Conservation (phyloP, 1,284 basidiomycete genomes). For the Phellopilus nigrolimitatus region DNA sequence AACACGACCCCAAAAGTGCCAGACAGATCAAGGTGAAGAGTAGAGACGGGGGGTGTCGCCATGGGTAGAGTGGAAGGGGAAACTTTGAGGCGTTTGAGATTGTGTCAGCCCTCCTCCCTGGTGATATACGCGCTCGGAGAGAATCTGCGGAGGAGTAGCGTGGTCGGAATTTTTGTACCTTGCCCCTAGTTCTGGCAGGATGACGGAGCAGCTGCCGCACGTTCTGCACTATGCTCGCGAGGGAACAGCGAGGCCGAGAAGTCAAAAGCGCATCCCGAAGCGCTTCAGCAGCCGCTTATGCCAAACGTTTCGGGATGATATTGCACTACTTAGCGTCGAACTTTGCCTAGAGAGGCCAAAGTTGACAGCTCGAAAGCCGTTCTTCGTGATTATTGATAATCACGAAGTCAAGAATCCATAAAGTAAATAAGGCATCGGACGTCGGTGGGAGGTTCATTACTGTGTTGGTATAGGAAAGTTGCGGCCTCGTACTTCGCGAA, state of each 20-base stretch:
- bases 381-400: not conserved
- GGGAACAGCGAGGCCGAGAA: not conserved
- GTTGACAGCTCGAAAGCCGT: not conserved
- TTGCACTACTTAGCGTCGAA: not conserved
- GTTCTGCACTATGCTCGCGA: not conserved
- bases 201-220: slow-evolving; percentile 3
- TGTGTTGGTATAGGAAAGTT: not conserved
- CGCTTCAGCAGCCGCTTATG: not conserved
- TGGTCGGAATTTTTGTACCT: not conserved
- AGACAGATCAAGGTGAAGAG: slow-evolving; percentile 6
- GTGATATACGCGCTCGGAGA: not conserved
- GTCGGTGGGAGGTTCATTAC: not conserved
- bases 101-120: not conserved
- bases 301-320: not conserved
- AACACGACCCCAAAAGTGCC: slow-evolving; percentile 16
- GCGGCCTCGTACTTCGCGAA: not conserved
- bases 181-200: not conserved
- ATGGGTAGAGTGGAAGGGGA: not conserved
- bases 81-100: not conserved
- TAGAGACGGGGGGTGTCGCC: not conserved
- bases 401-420: not conserved
- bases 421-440: not conserved
- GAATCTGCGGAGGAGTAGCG: not conserved
- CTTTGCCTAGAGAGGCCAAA: not conserved
- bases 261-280: slow-evolving; percentile 1